Percentiles rank a stretch among this genome's conserved stretches.
phyloP scores from a whole-genome alignment of 192 early-diverging fungal species.

The Coemansia sp. region DNA sequence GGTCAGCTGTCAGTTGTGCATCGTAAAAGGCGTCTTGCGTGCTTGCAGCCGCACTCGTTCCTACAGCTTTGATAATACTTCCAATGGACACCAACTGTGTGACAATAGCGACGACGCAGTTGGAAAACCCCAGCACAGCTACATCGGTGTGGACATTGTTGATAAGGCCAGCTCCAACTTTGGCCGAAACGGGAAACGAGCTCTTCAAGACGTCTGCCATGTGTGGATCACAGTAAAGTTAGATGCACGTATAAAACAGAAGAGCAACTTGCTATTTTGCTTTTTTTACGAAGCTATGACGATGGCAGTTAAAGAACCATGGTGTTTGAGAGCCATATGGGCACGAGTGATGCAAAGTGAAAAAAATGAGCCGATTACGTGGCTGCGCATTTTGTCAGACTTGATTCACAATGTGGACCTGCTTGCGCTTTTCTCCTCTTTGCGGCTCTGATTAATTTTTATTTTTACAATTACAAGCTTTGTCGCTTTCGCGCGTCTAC shows the following conservation, averaged over 20 bases:
- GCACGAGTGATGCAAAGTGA: too few relatives aligned
- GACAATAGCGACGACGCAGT: slow-evolving; percentile 39
- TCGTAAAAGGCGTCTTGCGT: not conserved
- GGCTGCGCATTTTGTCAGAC: not conserved
- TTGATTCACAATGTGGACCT: not conserved
- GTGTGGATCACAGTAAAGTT: not conserved
- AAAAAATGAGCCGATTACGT: not conserved
- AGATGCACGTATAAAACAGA: not conserved
- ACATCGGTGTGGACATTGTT: slow-evolving; percentile 41
- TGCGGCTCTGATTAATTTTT: not conserved
- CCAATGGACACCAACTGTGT: slow-evolving; percentile 42
- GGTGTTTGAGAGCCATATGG: too few relatives aligned
- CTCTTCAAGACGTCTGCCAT: slow-evolving; percentile 1
- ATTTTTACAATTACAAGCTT: not conserved
- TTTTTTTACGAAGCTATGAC: too few relatives aligned
- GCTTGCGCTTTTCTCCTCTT: not conserved
- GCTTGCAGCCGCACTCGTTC: not conserved
- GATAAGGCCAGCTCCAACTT: slow-evolving; percentile 25
- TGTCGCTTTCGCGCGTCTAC: not conserved
- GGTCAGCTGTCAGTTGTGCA: slow-evolving; percentile 3
- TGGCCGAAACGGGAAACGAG: slow-evolving; percentile 27
- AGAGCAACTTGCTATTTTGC: not conserved
- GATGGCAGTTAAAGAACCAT: too few relatives aligned
- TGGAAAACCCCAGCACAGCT: slow-evolving; percentile 42
- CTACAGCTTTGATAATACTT: slow-evolving; percentile 30